phyloP scores from a whole-genome alignment of 1,284 basidiomycete species.

The Tilletia walkeri region DNA sequence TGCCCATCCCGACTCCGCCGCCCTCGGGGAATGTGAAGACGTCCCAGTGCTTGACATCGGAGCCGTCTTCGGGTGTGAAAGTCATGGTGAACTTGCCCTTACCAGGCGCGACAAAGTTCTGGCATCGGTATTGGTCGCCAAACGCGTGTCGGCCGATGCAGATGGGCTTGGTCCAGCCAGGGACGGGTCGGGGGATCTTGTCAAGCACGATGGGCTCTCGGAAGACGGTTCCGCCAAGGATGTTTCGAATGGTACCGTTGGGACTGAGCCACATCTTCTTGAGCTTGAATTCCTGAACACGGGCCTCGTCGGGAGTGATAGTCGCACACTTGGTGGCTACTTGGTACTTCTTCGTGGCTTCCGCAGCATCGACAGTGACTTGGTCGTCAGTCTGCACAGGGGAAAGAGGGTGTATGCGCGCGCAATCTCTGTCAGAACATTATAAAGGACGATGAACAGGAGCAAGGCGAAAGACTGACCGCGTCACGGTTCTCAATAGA shows the following conservation, averaged over 20 bases:
- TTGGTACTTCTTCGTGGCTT: constrained; percentile 63
- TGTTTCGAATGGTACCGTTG: constrained; percentile 71
- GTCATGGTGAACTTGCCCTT: constrained; percentile 51
- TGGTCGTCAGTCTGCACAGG: constrained; percentile 76
- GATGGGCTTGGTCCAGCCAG: constrained; percentile 93
- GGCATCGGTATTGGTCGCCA: constrained; percentile 72
- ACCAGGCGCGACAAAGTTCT: constrained; percentile 51
- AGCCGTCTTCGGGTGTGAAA: constrained; percentile 44
- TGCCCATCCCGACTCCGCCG: constrained; percentile 58
- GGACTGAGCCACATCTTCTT: constrained; percentile 76
- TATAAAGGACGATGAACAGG: too few relatives aligned
- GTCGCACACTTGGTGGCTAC: constrained; percentile 73
- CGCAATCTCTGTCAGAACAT: too few relatives aligned
- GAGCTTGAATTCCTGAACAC: constrained; percentile 77
- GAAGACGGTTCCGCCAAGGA: constrained; percentile 96
- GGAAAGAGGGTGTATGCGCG: constrained; percentile 9
- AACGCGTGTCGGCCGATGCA: constrained; percentile 95
- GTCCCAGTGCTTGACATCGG: constrained; percentile 37
- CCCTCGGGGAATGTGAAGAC: constrained; percentile 49
- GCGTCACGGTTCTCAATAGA: constrained; percentile 87
- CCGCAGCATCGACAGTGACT: constrained; percentile 87
- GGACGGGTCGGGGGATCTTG: constrained; percentile 82
- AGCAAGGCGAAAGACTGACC: not conserved
- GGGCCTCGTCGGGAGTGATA: constrained; percentile 95
- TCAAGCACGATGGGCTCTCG: constrained; percentile 93